Evolutionary conservation across 768 basidiomycete genomes (phyloP), one percentile per base, ranked within the genome.

Genomic region (Floccularia luteovirens): DNA sequence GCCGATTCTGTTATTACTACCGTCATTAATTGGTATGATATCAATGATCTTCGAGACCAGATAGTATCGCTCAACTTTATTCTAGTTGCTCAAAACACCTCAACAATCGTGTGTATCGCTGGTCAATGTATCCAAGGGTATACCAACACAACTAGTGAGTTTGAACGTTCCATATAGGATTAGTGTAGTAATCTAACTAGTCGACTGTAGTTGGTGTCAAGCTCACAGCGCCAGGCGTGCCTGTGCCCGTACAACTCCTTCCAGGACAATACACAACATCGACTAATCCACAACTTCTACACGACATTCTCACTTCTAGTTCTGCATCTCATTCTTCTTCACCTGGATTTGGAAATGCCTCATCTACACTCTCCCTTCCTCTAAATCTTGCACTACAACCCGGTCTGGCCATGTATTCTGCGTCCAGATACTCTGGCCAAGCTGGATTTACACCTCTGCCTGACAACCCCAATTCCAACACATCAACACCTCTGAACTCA

Each of bases 81-180:
- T 4, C 4, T 36, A 78, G 75, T 66, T 55, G 79, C 80, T 43
- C 77, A 80, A 59, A 61, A 66, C 58, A 67, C 72, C 61, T 70
- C 79, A 24, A 63, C 67, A 52, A 77, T 89, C 42, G 68, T 90
- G 45, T 90, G 87, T 70, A 67, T 86, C 83, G 82, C 87, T 57
- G 87, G 87, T 50, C 86, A 90, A 82, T 90, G 88, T 67, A 62
- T 90, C 41, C 72, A 88, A 59, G 88, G 88, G 43, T 74, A 63
- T 61, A 77, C 83, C 23, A 89, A 90, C 54, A 74, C 70, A 17
- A 82, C 84, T 51, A 63, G 84, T 79, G 42, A 24, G 64, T 60
- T 32, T 3, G 23, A 16, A 3, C n/a, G n/a, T n/a, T n/a, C n/a
- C n/a, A n/a, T n/a, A n/a, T n/a, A n/a, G n/a, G n/a, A 7, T 33